Conservation (phyloP, 148 eudicot species). For the Chenopodium berlandieri region DNA sequence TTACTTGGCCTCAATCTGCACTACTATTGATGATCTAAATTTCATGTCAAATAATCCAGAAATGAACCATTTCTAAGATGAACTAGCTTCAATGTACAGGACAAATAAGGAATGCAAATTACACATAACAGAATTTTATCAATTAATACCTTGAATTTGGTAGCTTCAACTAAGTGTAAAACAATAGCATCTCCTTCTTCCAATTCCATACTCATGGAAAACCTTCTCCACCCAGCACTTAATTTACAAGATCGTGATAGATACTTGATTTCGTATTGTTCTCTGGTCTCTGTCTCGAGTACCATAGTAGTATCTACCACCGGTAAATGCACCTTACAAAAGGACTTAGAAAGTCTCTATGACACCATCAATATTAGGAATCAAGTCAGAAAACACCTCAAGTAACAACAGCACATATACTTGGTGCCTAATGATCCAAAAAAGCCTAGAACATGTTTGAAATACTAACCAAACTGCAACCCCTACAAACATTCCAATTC, state of each 20-base stretch:
- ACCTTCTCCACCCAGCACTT: constrained; percentile 65
- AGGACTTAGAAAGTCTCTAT: constrained; percentile 47
- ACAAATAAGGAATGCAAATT: not conserved
- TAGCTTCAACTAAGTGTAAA: constrained; percentile 46
- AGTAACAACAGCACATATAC: not conserved
- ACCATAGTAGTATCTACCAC: constrained; percentile 29
- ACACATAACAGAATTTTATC: not conserved
- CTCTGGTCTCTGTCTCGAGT: constrained; percentile 56
- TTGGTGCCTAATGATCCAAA: not conserved
- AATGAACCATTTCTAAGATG: no score
- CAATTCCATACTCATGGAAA: constrained; percentile 45
- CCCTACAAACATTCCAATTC: not conserved
- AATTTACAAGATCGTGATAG: constrained; percentile 41
- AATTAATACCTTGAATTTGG: constrained; percentile 51
- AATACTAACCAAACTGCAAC: not conserved
- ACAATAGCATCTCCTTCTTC: constrained; percentile 53
- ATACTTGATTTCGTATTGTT: constrained; percentile 38
- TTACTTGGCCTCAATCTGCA: not conserved
- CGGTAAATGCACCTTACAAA: constrained; percentile 48
- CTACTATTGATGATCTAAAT: not conserved
- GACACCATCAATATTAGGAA: not conserved
- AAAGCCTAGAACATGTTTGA: not conserved
- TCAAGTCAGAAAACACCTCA: not conserved
- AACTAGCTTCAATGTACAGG: not conserved
- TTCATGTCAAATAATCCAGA: no score